Conservation (phyloP, 371 early-diverging fungal species). For the Coemansia linderi region DNA sequence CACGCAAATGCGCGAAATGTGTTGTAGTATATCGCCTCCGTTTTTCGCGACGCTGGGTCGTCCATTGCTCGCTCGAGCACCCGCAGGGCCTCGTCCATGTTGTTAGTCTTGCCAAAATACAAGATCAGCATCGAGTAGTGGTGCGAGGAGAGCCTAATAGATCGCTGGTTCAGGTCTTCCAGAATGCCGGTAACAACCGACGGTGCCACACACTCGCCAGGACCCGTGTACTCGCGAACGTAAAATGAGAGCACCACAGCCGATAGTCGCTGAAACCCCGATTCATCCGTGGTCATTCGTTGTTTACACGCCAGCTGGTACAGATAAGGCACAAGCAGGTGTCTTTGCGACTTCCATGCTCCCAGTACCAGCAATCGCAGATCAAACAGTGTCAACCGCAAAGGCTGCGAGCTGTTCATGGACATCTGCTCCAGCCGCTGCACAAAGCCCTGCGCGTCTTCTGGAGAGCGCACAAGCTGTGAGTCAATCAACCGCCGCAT, state of each 20-base stretch:
- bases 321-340: constrained; percentile 31
- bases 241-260: constrained; percentile 44
- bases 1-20: constrained; percentile 35
- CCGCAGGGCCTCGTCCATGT: constrained; percentile 30
- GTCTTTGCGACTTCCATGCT: constrained; percentile 45
- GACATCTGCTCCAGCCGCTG: constrained; percentile 23
- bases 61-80: constrained; percentile 40
- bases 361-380: constrained; percentile 36
- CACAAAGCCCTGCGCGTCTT: constrained; percentile 27
- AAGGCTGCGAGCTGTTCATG: constrained; percentile 12
- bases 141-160: constrained; percentile 22
- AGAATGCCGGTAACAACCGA: constrained; percentile 20
- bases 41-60: constrained; percentile 18
- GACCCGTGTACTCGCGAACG: constrained; percentile 25
- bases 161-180: constrained; percentile 32
- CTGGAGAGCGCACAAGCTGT: constrained; percentile 13
- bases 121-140: constrained; percentile 47
- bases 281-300: constrained; percentile 10
- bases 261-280: constrained; percentile 29
- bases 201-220: constrained; percentile 7
- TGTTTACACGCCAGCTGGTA: constrained; percentile 33
- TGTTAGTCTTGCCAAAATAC: constrained; percentile 31
- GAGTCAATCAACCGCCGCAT: constrained; percentile 28
- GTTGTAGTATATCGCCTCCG: constrained; percentile 42
- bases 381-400: constrained; percentile 31